A percentile compares a stretch with the other conserved stretches of the same genome.
Conservation (phyloP, 2,329 filamentous ascomycete genomes). For the Penicillium sp. region DNA sequence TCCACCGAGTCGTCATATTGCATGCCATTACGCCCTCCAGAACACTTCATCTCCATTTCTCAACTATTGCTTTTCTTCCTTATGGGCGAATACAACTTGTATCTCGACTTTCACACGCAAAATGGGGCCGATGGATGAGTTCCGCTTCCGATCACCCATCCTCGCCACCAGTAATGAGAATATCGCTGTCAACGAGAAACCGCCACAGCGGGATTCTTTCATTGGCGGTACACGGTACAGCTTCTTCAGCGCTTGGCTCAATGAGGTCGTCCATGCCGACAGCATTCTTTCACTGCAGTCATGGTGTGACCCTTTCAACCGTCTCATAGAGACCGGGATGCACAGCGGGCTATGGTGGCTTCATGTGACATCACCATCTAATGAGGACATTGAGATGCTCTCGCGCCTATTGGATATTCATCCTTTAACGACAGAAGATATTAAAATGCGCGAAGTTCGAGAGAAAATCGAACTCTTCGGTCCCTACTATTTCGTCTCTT, state of each 20-base stretch:
- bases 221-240: constrained; percentile 70
- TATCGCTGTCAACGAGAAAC: neutral
- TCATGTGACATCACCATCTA: constrained; percentile 83
- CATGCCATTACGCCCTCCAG: neutral
- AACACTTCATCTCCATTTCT: neutral
- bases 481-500: constrained; percentile 94
- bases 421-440: constrained; percentile 91
- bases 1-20: neutral
- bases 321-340: constrained; percentile 51
- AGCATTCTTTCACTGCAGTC: constrained; percentile 82
- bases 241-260: constrained; percentile 89
- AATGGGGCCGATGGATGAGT: constrained; percentile 4
- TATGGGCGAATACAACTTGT: neutral
- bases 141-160: constrained; percentile 2
- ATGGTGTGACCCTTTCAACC: constrained; percentile 79
- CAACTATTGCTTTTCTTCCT: neutral
- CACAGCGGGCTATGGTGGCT: constrained; percentile 92
- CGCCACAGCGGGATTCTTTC: neutral
- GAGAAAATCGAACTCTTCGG: constrained; percentile 98
- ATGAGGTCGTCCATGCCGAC: constrained; percentile 83
- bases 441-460: constrained; percentile 85
- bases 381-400: constrained; percentile 83
- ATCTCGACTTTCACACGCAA: neutral
- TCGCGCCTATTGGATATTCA: constrained; percentile 94
- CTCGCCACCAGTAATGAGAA: neutral